These are phyloP conservation scores for Furcasterigmium furcatum DNA, from an alignment of 2,329 filamentous ascomycete species.

Conservation along the genomic window DNA sequence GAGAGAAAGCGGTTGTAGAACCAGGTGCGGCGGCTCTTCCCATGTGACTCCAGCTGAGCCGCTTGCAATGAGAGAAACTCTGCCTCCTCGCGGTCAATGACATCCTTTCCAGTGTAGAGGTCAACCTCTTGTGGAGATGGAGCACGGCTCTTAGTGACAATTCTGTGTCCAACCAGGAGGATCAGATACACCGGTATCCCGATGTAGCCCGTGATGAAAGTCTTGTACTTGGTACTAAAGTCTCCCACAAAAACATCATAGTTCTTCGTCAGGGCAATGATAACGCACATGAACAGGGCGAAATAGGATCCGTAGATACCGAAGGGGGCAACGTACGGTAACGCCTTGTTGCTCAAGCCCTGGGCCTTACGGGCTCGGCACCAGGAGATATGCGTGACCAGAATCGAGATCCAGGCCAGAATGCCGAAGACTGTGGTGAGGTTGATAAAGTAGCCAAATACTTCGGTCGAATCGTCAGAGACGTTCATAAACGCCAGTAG, in stretches of 20 bases:
- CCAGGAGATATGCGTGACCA: slow-evolving; percentile 66
- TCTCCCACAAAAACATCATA: slow-evolving; percentile 65
- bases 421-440: slow-evolving; percentile 65
- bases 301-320: slow-evolving; percentile 67
- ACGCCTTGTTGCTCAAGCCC: slow-evolving; percentile 46
- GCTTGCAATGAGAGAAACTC: slow-evolving; percentile 60
- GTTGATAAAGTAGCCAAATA: slow-evolving; percentile 62
- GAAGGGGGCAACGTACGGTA: slow-evolving; percentile 68
- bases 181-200: slow-evolving; percentile 73
- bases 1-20: slow-evolving; percentile 20
- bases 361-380: slow-evolving; percentile 61
- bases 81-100: slow-evolving; percentile 70
- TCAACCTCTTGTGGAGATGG: slow-evolving; percentile 59
- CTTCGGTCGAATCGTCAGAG: slow-evolving; percentile 25
- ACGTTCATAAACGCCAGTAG: slow-evolving; percentile 69
- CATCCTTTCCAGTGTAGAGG: slow-evolving; percentile 70
- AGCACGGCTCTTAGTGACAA: slow-evolving; percentile 48
- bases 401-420: slow-evolving; percentile 65
- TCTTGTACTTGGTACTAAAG: slow-evolving; percentile 55
- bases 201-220: slow-evolving; percentile 74
- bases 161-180: slow-evolving; percentile 67
- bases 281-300: slow-evolving; percentile 65
- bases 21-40: slow-evolving; percentile 16
- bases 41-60: slow-evolving; percentile 17
- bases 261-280: slow-evolving; percentile 82